Base-by-base conservation (phyloP, 805 yeast genomes). In the Ogataea haglerorum region DNA sequence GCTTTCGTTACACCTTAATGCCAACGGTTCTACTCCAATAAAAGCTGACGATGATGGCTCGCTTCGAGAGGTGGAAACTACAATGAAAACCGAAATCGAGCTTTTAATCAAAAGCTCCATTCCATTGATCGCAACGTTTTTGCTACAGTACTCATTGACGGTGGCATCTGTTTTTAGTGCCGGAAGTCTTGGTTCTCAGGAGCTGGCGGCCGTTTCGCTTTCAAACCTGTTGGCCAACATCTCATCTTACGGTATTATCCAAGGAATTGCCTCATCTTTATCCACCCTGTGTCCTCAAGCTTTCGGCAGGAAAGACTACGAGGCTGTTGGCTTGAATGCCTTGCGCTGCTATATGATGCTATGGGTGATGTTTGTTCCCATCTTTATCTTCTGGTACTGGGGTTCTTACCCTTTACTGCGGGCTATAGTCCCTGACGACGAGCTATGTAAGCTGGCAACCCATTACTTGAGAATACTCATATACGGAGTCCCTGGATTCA, bases 211-310 rank as follows among this genome's bases (percentile, higher is more conserved):
- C 0, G 81, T 76, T 9, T 70, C 78, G 1, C 67, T 76, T 64
- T 78, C 80, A 3, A 69, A 78, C 6, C 69, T 76, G 70, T 64
- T 78, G n/a, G 78, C 78, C 4, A 75, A 73, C 43, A 75, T 76
- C 27, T 70, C 80, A 1, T 75, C 76, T 1, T 74, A 73, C 49
- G 76, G 79, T 3, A 67, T 76, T 10, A 73, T 76, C 29, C 79
- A 75, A 48, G 82, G 82, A 37, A 66, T 75, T 10, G 73, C 80
- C 0, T 74, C 82, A 0, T 72, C 78, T 1, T 62, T 76, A 43
- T 79, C 77, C 41, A 76, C 82, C 0, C 63, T 76, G 38, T 75
- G 80, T 47, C 80, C 82, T 1, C 82, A 76, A 54, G 80, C 81
- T 3, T 76, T 68, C 53, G 82, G 82, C 13, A 74, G 80, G 17